Evolutionary conservation across 305 asterid species (phyloP).

Genomic region (Fraxinus albicans): DNA sequence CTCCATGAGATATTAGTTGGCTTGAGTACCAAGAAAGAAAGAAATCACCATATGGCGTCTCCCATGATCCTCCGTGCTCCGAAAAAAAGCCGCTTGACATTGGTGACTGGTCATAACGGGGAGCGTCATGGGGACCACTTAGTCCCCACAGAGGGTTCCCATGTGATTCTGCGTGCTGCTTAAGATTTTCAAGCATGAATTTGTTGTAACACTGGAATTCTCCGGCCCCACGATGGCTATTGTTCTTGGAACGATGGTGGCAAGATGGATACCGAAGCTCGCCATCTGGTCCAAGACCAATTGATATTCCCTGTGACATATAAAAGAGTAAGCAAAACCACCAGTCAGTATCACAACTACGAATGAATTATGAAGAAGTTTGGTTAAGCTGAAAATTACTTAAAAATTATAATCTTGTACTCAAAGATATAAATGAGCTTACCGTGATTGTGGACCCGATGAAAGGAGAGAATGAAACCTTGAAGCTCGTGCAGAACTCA

Average conservation of each 20-base stretch:
- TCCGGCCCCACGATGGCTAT: slow-evolving; percentile 50
- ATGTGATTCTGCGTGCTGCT: slow-evolving; percentile 44
- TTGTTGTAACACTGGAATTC: slow-evolving; percentile 84
- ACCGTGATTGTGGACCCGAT: slow-evolving; percentile 79
- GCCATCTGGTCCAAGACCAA: slow-evolving; percentile 89
- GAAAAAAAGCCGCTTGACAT: slow-evolving; percentile 53
- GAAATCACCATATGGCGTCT: slow-evolving; percentile 65
- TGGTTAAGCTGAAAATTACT: neutral
- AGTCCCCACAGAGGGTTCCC: slow-evolving; percentile 83
- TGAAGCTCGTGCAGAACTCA: slow-evolving; percentile 65
- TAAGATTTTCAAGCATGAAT: slow-evolving; percentile 60
- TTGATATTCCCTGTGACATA: slow-evolving; percentile 59
- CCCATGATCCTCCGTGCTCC: slow-evolving; percentile 84
- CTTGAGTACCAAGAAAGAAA: slow-evolving; percentile 81
- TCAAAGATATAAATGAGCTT: slow-evolving; percentile 4
- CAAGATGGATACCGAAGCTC: slow-evolving; percentile 84
- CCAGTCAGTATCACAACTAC: neutral
- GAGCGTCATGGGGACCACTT: slow-evolving; percentile 79
- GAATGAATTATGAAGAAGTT: neutral
- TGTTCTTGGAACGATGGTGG: slow-evolving; percentile 31
- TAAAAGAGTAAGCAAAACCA: neutral
- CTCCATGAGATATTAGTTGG: slow-evolving; percentile 61
- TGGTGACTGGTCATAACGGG: slow-evolving; percentile 44
- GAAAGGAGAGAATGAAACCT: slow-evolving; percentile 49
- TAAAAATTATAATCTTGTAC: neutral